Percentiles rank a stretch among this genome's conserved stretches.
Conservation (phyloP, 352 stramenopile species). For the Phytopythium aichiense region DNA sequence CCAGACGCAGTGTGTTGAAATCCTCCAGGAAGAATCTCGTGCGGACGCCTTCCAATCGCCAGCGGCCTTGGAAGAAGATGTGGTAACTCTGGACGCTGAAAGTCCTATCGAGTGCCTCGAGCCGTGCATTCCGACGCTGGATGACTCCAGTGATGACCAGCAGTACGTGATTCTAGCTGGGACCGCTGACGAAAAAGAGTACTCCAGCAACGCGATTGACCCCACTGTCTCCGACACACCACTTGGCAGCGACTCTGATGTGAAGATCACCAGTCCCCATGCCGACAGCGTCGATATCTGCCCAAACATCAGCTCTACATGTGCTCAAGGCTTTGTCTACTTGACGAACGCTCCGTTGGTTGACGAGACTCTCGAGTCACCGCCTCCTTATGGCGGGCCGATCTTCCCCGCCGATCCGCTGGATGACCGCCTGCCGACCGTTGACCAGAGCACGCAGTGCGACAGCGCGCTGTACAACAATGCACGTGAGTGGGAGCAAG, state of each 20-base stretch:
- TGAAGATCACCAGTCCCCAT: too few species aligned
- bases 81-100: not conserved
- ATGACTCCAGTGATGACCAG: not conserved
- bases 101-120: not conserved
- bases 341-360: not conserved
- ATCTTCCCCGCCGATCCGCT: conserved; percentile 1
- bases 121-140: not conserved
- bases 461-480: not conserved
- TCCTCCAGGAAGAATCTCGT: not conserved
- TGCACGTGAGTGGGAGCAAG: not conserved
- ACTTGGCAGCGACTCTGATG: not conserved
- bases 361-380: not conserved
- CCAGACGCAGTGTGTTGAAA: not conserved
- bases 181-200: not conserved
- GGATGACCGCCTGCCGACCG: not conserved
- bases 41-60: not conserved
- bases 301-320: not conserved
- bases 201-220: not conserved
- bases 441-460: conserved; percentile 4
- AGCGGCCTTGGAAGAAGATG: not conserved
- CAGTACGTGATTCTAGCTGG: not conserved
- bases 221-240: not conserved
- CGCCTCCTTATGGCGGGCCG: not conserved
- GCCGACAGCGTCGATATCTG: not conserved
- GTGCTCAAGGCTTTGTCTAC: not conserved